Percentiles rank a stretch among this genome's conserved stretches.
Evolutionary conservation across 1,284 basidiomycete species (phyloP).

Genomic region (Ceratobasidium sp.): DNA sequence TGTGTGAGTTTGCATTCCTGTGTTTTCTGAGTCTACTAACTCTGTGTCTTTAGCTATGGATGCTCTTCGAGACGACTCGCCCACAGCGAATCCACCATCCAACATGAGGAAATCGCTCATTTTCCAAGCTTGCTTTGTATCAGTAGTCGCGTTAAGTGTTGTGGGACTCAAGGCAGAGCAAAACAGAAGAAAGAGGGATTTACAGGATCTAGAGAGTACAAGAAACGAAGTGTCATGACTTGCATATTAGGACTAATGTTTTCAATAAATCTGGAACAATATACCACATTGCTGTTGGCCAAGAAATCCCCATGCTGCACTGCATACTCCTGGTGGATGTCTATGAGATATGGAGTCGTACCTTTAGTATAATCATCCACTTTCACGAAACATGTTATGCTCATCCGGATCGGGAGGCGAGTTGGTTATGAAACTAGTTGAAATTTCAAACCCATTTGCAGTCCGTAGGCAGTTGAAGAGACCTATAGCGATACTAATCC

Average conservation of each 20-base stretch:
- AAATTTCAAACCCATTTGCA: no score
- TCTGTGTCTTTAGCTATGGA: slow-evolving; percentile 15
- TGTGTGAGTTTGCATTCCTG: slow-evolving; percentile 56
- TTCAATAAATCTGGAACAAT: background rate
- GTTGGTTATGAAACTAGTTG: no score
- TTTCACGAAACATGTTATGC: no score
- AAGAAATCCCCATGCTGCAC: no score
- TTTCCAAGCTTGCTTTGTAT: slow-evolving; percentile 34
- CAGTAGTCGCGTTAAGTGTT: slow-evolving; percentile 12
- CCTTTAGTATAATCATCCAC: no score
- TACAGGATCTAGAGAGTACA: slow-evolving; percentile 1
- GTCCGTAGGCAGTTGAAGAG: no score
- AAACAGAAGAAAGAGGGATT: slow-evolving; percentile 37
- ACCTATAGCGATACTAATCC: no score
- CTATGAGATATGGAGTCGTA: no score
- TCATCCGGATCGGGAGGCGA: no score
- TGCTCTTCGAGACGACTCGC: slow-evolving; percentile 22
- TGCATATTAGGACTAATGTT: background rate
- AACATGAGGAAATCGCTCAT: slow-evolving; percentile 40
- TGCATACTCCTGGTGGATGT: no score
- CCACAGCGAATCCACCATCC: slow-evolving; percentile 36
- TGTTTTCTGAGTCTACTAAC: background rate
- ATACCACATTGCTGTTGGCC: no score
- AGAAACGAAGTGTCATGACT: background rate
- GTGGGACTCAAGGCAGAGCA: slow-evolving; percentile 37